Percentiles rank a stretch among this genome's conserved stretches.
Evolutionary conservation across 768 basidiomycete species (phyloP).

Genomic region (Lentinus brumalis): DNA sequence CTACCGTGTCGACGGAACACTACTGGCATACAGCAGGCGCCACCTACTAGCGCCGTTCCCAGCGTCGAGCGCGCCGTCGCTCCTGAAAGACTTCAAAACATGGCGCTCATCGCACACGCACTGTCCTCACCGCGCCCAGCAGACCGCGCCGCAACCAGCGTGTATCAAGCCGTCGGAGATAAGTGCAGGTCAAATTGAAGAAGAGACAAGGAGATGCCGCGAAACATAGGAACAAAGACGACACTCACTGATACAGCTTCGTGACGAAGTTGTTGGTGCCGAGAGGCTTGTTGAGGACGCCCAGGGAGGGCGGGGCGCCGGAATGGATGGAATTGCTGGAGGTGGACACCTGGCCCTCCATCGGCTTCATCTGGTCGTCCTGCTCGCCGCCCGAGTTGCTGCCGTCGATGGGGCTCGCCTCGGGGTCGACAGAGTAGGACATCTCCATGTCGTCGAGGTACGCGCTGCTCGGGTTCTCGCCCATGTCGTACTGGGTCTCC

Average conservation of each 20-base stretch:
- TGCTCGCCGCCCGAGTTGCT: constrained; percentile 38
- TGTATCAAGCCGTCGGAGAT: background rate
- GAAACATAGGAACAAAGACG: background rate
- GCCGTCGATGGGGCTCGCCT: constrained; percentile 47
- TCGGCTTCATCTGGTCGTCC: constrained; percentile 37
- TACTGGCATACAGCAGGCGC: background rate
- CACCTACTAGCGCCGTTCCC: no score
- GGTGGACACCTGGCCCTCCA: constrained; percentile 25
- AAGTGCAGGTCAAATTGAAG: background rate
- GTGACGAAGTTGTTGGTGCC: constrained; percentile 82
- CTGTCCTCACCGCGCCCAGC: background rate
- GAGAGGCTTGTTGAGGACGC: constrained; percentile 65
- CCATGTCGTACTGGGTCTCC: constrained; percentile 32
- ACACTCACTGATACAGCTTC: constrained; percentile 80
- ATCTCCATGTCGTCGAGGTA: constrained; percentile 65
- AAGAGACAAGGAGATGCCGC: background rate
- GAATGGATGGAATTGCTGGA: constrained; percentile 18
- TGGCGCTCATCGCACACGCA: background rate
- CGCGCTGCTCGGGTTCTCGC: constrained; percentile 31
- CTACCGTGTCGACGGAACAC: background rate
- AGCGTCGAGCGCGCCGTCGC: no score
- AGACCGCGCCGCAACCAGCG: background rate
- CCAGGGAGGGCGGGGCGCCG: constrained; percentile 39
- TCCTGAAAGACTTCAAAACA: background rate
- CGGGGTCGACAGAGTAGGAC: constrained; percentile 49